Conservation (phyloP, 2,329 filamentous ascomycete genomes). For the Ceratocystiopsis sp. region DNA sequence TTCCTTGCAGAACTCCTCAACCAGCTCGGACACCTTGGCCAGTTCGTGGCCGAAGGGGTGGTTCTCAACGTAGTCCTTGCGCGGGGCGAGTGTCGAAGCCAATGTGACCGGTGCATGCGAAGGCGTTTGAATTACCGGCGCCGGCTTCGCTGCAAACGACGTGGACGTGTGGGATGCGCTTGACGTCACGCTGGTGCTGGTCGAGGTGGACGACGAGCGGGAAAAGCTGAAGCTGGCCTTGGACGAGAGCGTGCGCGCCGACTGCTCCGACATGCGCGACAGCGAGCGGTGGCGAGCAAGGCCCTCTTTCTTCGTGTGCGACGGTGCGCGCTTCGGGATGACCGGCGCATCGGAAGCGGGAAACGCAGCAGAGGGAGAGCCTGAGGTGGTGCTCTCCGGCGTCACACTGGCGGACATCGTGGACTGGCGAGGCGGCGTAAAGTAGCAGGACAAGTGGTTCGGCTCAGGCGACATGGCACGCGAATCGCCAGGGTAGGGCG, state of each 20-base stretch:
- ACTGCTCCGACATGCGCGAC: slow-evolving; percentile 39
- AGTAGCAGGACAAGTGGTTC: slow-evolving; percentile 53
- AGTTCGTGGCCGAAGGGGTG: slow-evolving; percentile 83
- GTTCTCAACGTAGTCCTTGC: slow-evolving; percentile 20
- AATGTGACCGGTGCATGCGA: slow-evolving; percentile 15
- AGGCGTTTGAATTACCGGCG: slow-evolving; percentile 14
- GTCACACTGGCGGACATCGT: slow-evolving; percentile 9
- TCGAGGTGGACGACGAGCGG: slow-evolving; percentile 39
- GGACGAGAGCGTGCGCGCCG: slow-evolving; percentile 33
- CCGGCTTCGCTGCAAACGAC: slow-evolving; percentile 10
- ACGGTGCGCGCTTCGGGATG: slow-evolving; percentile 63
- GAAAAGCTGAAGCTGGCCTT: slow-evolving; percentile 40
- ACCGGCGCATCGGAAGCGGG: slow-evolving; percentile 33
- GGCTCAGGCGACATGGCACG: slow-evolving; percentile 38
- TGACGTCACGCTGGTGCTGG: slow-evolving; percentile 27
- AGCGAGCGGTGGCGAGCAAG: slow-evolving; percentile 30
- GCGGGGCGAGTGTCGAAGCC: too few species aligned
- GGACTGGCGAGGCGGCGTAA: slow-evolving; percentile 34
- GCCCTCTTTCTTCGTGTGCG: slow-evolving; percentile 77
- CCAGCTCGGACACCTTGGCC: slow-evolving; percentile 81
- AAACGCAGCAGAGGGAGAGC: neutral
- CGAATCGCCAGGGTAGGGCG: slow-evolving; percentile 28
- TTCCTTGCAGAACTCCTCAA: slow-evolving; percentile 64
- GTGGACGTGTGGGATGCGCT: slow-evolving; percentile 16
- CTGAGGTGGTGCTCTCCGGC: neutral